Conservation (phyloP, 2,329 filamentous ascomycete genomes). For the Apiospora arundinis region DNA sequence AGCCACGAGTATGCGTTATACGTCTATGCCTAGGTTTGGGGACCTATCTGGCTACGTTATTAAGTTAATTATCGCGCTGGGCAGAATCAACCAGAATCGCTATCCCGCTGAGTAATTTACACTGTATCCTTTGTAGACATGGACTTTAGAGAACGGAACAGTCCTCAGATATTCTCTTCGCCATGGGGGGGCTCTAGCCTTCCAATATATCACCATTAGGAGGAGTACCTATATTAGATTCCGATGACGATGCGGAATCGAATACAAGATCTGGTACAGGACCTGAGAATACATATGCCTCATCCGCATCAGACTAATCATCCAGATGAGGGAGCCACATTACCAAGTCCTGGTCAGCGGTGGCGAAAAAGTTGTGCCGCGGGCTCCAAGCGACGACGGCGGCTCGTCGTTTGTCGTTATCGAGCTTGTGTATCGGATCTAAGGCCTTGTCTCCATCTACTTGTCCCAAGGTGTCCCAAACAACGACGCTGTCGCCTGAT, state of each 20-base stretch:
- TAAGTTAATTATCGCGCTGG: neutral
- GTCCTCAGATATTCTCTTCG: too few species aligned
- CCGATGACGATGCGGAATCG: too few species aligned
- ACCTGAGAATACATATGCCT: neutral
- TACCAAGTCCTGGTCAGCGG: slow-evolving; percentile 82
- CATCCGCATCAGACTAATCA: slow-evolving; percentile 31
- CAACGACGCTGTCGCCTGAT: slow-evolving; percentile 73
- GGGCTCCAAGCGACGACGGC: slow-evolving; percentile 88
- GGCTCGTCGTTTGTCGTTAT: slow-evolving; percentile 67
- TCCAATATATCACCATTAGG: too few species aligned
- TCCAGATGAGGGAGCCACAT: slow-evolving; percentile 79
- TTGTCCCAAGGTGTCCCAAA: slow-evolving; percentile 81
- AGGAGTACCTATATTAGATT: too few species aligned
- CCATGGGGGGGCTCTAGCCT: too few species aligned
- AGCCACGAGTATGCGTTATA: neutral
- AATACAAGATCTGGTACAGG: too few species aligned
- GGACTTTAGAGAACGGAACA: too few species aligned
- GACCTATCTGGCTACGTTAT: neutral
- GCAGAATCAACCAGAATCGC: neutral
- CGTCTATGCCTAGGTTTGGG: neutral
- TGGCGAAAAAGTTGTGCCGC: slow-evolving; percentile 88
- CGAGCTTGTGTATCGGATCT: slow-evolving; percentile 67
- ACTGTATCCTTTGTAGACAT: neutral
- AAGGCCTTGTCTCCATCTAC: slow-evolving; percentile 60
- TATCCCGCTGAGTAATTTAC: neutral